Evolutionary conservation across 305 asterid species (phyloP).

Genomic region (Plantago coronopus): DNA sequence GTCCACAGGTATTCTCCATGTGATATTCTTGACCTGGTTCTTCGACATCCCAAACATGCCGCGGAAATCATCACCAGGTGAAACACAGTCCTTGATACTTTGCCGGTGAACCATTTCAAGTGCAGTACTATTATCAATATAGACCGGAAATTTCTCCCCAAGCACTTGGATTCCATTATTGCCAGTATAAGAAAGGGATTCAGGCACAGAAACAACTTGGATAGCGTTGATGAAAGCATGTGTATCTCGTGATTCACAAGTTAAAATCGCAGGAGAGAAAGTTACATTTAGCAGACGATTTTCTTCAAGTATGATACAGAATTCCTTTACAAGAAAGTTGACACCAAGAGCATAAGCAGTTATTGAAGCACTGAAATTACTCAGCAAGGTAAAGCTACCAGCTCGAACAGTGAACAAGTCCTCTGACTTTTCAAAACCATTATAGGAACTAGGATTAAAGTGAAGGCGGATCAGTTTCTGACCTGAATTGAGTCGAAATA

Average conservation of each 20-base stretch:
- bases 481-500: conserved; percentile 19
- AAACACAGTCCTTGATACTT: conserved; percentile 4
- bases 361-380: conserved; percentile 24
- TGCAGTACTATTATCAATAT: conserved; percentile 20
- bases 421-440: conserved; percentile 1
- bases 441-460: conserved; percentile 2
- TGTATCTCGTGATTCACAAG: background rate
- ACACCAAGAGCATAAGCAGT: conserved; percentile 14
- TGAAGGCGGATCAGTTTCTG: conserved; percentile 22
- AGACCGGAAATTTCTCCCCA: conserved; percentile 18
- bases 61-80: conserved; percentile 2
- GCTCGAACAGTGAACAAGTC: conserved; percentile 27
- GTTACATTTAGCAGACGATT: conserved; percentile 4
- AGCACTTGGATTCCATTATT: conserved; percentile 18
- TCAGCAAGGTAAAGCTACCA: conserved; percentile 17
- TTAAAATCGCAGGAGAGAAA: conserved; percentile 10
- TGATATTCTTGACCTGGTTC: conserved; percentile 1
- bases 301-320: conserved; percentile 18
- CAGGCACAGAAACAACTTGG: conserved; percentile 19
- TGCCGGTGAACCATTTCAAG: conserved; percentile 18
- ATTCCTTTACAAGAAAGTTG: conserved; percentile 18
- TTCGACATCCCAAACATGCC: conserved; percentile 10
- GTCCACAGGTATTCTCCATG: conserved; percentile 27
- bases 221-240: conserved; percentile 26
- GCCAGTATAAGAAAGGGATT: conserved; percentile 10